Base-by-base conservation (phyloP, 2,329 filamentous ascomycete species). In the Curvularia spicifera region DNA sequence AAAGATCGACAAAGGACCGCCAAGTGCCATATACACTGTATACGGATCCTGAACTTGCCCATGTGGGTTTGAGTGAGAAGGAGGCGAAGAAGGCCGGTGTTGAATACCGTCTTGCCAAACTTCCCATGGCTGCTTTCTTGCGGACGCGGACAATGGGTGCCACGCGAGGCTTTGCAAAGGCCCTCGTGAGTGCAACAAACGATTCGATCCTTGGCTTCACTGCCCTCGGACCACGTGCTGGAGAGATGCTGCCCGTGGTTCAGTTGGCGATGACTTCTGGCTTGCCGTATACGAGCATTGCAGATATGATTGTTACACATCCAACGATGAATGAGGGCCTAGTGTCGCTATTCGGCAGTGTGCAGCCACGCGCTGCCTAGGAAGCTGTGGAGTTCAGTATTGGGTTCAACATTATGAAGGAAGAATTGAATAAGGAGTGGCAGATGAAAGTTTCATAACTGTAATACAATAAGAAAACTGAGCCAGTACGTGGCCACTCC, bases 191-290 rank as follows among this genome's bases (percentile, higher is more conserved):
- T 26, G 40, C 20, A 10, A 15, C 10, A 3, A 10, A 26, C 6
- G 40, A 26, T 15, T 15, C 7, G 10, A 43, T 43, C 22, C 31
- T 66, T 10, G 59, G 64, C 2, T 66, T 60, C 42, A 61, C 64
- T 26, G 57, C 59, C 12, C 35, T 66, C 44, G 61, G 61, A 5
- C 52, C 56, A 1, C 37, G 47, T 12, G 56, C 56, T 15, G 62
- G 60, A 13, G 64, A 64, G 33, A 15, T 66, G 43, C 45, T 66
- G 44, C 52, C 64, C 1, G 57, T 63, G 4, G 58, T 64, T 18
- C 61, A 64, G 39, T 39, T 64, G 39, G 61, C 59, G n/a, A 65
- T 63, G 57, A 45, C 49, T 12, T 55, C 48, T 29, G 49, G 46
- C 7, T 39, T 63, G 52, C 51, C 51, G 8, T 58, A 64, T 37